These are phyloP conservation scores for Acacia concinna DNA, from an alignment of 331 rosid genomes.

Conservation along the genomic window DNA sequence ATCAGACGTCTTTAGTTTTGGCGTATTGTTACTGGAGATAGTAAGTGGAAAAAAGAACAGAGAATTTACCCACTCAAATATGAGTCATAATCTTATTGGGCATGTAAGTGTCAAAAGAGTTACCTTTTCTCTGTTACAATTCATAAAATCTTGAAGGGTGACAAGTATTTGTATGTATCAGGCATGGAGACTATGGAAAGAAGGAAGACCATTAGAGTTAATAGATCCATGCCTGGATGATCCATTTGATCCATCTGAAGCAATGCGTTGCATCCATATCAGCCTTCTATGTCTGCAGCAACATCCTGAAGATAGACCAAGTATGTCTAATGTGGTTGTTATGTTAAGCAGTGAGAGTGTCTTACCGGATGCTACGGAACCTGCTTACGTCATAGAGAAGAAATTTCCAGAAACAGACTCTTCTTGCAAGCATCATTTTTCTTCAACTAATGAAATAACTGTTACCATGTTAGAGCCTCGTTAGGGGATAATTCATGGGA, in stretches of 20 bases:
- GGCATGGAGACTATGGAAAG: conserved; percentile 42
- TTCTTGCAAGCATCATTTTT: conserved; percentile 20
- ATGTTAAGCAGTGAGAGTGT: conserved; percentile 37
- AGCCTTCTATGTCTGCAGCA: conserved; percentile 40
- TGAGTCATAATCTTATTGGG: conserved; percentile 26
- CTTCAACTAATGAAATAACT: conserved; percentile 36
- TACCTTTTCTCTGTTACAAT: neutral
- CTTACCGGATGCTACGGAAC: conserved; percentile 35
- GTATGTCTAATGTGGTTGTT: conserved; percentile 36
- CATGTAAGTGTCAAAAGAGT: conserved; percentile 26
- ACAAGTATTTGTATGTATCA: neutral
- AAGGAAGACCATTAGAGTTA: conserved; percentile 31
- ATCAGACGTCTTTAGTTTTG: conserved; percentile 44
- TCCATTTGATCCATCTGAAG: conserved; percentile 20
- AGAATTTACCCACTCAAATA: conserved; percentile 29
- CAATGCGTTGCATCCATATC: conserved; percentile 40
- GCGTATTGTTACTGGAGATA: conserved; percentile 34
- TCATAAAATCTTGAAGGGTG: neutral
- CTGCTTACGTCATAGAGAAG: conserved; percentile 33
- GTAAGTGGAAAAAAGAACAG: conserved; percentile 39
- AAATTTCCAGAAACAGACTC: conserved; percentile 23
- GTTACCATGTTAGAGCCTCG: conserved; percentile 35
- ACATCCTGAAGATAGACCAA: conserved; percentile 38
- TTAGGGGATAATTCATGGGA: conserved; percentile 13
- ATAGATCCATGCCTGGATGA: conserved; percentile 36